Evolutionary conservation across 2,329 filamentous ascomycete genomes (phyloP), one percentile per base, ranked within the genome.

Genomic region (Fusarium sublunatum): DNA sequence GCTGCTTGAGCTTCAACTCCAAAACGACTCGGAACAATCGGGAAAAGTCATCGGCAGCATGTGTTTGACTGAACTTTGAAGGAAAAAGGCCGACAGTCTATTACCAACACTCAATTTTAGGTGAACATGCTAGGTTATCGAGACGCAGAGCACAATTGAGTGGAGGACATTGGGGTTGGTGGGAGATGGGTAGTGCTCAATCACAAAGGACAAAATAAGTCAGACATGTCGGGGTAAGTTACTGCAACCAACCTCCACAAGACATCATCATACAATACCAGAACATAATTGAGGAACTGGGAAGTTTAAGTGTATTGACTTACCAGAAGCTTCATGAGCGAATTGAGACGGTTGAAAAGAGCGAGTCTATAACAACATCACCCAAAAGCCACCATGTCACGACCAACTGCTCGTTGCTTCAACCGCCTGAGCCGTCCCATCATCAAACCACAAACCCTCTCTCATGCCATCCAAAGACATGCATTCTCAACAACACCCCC

Each of bases 401-500:
- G 49, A 52, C 10, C 63, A 41, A 44, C 26, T 35, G 31, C 52
- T 24, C 36, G 32, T 24, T 44, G 42, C 15, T 12, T 68, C 29
- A 41, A 49, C n/a, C 57, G 45, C 12, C 25, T 67, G 25, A 47
- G 47, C n/a, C 66, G 49, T 13, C 64, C 45, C n/a, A 42, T 42
- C n/a, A 28, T 49, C 28, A 39, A 41, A 19, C 40, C 58, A 5
- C n/a, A 38, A n/a, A 35, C 45, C 29, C 3, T 7, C 6, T 36
- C 34, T 2, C n/a, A 29, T 2, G n/a, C 26, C 6, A 35, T 11
- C 2, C 58, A 43, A 8, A 31, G 7, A 12, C 40, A 35, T 22
- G 42, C 35, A 24, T 80, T 82, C 61, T 80, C 78, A 6, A 73
- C 72, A 6, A 78, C 79, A 5, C 13, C 65, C 3, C 35, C 53